Percentiles rank a stretch among this genome's conserved stretches.
These are phyloP conservation scores for Begonia loranthoides DNA, from an alignment of 306 rosid species.

Conservation along the genomic window DNA sequence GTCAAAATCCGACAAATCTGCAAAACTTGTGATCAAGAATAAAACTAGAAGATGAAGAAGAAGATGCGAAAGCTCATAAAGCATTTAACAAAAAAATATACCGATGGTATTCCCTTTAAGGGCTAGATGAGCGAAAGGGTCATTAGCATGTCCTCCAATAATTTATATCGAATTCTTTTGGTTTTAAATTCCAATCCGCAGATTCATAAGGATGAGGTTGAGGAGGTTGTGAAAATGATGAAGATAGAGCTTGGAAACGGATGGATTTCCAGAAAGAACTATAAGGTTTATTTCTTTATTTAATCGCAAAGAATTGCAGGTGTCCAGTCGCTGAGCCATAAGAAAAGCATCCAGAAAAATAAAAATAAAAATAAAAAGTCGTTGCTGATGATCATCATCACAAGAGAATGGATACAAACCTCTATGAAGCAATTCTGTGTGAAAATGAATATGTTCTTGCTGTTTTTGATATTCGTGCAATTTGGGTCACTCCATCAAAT, in stretches of 20 bases:
- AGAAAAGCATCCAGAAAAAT: conserved; percentile 56
- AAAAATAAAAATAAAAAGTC: conserved; percentile 32
- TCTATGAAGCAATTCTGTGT: conserved; percentile 38
- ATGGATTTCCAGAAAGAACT: conserved; percentile 51
- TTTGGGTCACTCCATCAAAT: conserved; percentile 74
- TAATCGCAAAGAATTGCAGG: conserved; percentile 42
- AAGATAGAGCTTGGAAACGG: conserved; percentile 59
- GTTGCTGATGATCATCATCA: conserved; percentile 15
- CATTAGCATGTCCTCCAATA: conserved; percentile 11
- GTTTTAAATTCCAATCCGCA: conserved; percentile 37
- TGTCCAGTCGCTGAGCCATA: conserved; percentile 58
- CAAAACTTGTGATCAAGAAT: conserved; percentile 34
- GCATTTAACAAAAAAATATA: conserved; percentile 47
- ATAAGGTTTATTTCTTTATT: conserved; percentile 67
- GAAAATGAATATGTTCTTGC: conserved; percentile 43
- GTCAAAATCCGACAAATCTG: conserved; percentile 5
- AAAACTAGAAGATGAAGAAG: conserved; percentile 58
- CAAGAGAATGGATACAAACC: conserved; percentile 11
- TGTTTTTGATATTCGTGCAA: conserved; percentile 64
- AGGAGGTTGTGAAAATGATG: conserved; percentile 60
- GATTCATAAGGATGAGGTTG: conserved; percentile 53
- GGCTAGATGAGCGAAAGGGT: conserved; percentile 56
- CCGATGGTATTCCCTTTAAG: conserved; percentile 66
- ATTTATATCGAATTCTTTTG: conserved; percentile 34
- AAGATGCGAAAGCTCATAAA: conserved; percentile 59